These are phyloP conservation scores for Penicillium dipodomyicola DNA, from an alignment of 495 filamentous ascomycete genomes.

Conservation along the genomic window DNA sequence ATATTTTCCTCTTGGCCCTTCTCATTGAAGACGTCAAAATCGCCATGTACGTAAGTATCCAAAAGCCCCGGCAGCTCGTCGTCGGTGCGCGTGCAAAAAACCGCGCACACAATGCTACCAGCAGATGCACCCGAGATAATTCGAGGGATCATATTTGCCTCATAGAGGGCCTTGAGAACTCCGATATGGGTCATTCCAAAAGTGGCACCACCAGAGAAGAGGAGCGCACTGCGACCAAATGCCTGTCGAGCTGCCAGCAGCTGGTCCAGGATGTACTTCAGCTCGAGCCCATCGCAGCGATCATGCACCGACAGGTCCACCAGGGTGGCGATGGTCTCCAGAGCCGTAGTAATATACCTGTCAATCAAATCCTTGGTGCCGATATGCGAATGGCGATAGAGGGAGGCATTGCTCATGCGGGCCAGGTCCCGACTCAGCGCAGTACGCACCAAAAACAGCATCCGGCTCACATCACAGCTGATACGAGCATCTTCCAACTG, in stretches of 20 bases:
- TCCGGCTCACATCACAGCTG: slow-evolving; percentile 67
- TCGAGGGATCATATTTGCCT: slow-evolving; percentile 72
- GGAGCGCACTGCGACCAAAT: slow-evolving; percentile 82
- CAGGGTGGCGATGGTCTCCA: slow-evolving; percentile 67
- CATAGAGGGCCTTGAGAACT: slow-evolving; percentile 81
- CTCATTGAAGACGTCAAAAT: slow-evolving; percentile 80
- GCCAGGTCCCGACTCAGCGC: slow-evolving; percentile 77
- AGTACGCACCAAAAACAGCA: slow-evolving; percentile 81
- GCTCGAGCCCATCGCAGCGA: slow-evolving; percentile 53
- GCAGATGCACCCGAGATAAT: slow-evolving; percentile 94
- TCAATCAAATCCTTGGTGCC: slow-evolving; percentile 89
- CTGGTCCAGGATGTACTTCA: slow-evolving; percentile 68
- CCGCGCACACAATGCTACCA: slow-evolving; percentile 87
- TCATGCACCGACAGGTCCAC: slow-evolving; percentile 61
- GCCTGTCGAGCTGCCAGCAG: slow-evolving; percentile 77
- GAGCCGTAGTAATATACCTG: slow-evolving; percentile 74
- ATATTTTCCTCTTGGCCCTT: slow-evolving; percentile 66
- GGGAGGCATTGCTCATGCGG: slow-evolving; percentile 76
- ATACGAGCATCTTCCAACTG: slow-evolving; percentile 74
- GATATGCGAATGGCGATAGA: slow-evolving; percentile 81
- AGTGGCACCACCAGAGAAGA: slow-evolving; percentile 87
- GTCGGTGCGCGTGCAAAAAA: slow-evolving; percentile 80
- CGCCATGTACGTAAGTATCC: slow-evolving; percentile 71
- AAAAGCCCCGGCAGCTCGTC: slow-evolving; percentile 77
- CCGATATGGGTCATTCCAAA: slow-evolving; percentile 97